Evolutionary conservation across 108 stramenopile species (phyloP).

Genomic region (Nitzschia inconspicua): DNA sequence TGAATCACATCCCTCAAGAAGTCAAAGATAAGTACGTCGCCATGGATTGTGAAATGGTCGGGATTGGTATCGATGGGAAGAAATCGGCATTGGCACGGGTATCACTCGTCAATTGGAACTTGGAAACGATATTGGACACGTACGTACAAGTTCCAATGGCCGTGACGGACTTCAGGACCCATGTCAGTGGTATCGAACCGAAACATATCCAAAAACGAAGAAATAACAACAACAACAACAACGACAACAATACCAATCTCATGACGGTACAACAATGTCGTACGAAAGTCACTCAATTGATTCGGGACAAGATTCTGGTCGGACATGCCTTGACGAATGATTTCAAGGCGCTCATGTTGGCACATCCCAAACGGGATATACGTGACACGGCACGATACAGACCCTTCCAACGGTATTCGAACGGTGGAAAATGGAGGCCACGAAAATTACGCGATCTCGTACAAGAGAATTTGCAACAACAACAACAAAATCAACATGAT

Average conservation of each 20-base stretch:
- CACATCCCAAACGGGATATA: conserved; percentile 73
- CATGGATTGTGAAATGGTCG: conserved; percentile 99
- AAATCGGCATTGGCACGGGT: conserved; percentile 85
- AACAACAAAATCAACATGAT: no score
- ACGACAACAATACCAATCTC: conserved; percentile 39
- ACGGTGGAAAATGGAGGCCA: conserved; percentile 85
- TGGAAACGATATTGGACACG: conserved; percentile 69
- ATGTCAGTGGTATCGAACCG: conserved; percentile 79
- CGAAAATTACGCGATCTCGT: conserved; percentile 90
- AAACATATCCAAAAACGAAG: conserved; percentile 59
- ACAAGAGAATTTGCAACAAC: conserved; percentile 64
- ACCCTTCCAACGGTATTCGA: conserved; percentile 74
- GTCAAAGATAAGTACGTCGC: conserved; percentile 63
- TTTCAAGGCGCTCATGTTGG: conserved; percentile 86
- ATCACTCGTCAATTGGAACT: conserved; percentile 80
- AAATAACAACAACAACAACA: conserved; percentile 17
- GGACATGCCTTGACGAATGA: conserved; percentile 97
- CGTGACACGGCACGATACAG: conserved; percentile 92
- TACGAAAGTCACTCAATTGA: conserved; percentile 58
- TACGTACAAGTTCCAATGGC: conserved; percentile 84
- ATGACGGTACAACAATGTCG: conserved; percentile 79
- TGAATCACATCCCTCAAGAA: conserved; percentile 37
- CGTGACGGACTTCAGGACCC: conserved; percentile 95
- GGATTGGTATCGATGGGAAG: conserved; percentile 83
- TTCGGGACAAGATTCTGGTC: conserved; percentile 87